phyloP scores from a whole-genome alignment of 768 basidiomycete species.

The Suillus occidentalis region DNA sequence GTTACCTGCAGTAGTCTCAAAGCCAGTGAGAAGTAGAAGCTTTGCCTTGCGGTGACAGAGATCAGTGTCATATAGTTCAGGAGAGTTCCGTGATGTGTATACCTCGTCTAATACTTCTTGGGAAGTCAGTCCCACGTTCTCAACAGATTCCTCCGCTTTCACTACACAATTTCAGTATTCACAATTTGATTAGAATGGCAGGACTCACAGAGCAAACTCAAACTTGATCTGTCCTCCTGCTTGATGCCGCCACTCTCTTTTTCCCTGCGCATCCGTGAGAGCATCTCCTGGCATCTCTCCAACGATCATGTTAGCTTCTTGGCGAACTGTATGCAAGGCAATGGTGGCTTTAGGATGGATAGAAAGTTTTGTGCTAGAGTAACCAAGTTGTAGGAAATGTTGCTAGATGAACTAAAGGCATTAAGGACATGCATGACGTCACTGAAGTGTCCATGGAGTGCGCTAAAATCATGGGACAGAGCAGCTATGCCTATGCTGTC shows the following conservation, averaged over 20 bases:
- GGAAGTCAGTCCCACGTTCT: not conserved
- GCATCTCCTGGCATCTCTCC: slow-evolving; percentile 31
- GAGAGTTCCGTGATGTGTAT: not conserved
- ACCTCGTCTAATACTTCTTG: not conserved
- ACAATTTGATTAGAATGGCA: not conserved
- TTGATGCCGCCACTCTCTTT: slow-evolving; percentile 28
- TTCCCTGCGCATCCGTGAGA: slow-evolving; percentile 34
- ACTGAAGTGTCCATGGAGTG: slow-evolving; percentile 35
- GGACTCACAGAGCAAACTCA: not conserved
- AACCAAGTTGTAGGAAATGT: slow-evolving; percentile 8
- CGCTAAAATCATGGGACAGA: slow-evolving; percentile 46
- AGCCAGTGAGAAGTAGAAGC: slow-evolving; percentile 15
- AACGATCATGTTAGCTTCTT: slow-evolving; percentile 31
- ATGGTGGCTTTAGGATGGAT: too few relatives aligned
- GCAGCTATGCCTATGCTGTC: slow-evolving; percentile 47
- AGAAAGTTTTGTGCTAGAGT: too few relatives aligned
- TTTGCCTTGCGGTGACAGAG: slow-evolving; percentile 9
- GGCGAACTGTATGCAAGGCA: slow-evolving; percentile 21
- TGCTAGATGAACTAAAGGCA: slow-evolving; percentile 18
- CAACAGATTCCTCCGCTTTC: not conserved
- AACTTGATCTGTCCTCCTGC: not conserved
- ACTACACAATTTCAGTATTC: not conserved
- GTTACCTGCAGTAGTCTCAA: slow-evolving; percentile 28
- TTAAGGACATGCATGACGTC: slow-evolving; percentile 30
- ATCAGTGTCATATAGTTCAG: not conserved